Base-by-base conservation (phyloP, 2,329 filamentous ascomycete species). In the Sporothrix globosa region DNA sequence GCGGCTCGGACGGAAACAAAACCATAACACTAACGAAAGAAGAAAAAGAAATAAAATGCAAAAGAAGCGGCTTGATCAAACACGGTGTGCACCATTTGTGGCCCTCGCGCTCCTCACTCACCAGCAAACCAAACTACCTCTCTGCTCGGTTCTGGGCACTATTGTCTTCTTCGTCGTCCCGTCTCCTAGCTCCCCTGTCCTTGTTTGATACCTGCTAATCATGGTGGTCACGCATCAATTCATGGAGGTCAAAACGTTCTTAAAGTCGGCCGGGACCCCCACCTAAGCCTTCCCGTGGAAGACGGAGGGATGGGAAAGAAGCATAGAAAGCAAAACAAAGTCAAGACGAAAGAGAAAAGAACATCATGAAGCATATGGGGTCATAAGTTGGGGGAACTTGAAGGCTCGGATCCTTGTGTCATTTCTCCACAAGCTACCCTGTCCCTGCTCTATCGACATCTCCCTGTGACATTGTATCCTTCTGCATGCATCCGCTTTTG, bases 121-220 rank as follows among this genome's bases (percentile, higher is more conserved):
- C 61, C 53, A 30, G 53, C 69, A 46, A 53, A 67, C 53, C 69
- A 61, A 39, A 70, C 60, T 67, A 41, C 46, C 58, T 39, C 27
- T 67, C 50, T 65, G 67, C 41, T 63, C 41, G 66, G 67, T 63
- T 71, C 52, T 71, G 50, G 67, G 41, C 61, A 63, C 69, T 46
- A 7, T 7, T 67, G 39, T 30, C 52, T 67, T 67, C 48, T 61
- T 61, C 27, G 14, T 71, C 53, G n/a, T 58, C 69, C 69, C 53
- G 52, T 54, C 69, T 61, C 13, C 52, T 58, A 52, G 41, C n/a
- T 67, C 67, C 53, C 68, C 53, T 69, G 52, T 67, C 67, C 52
- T 53, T 67, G 67, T 69, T 69, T 71, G 67, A 69, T 56, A 67
- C 58, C 19, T 66, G 58, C 39, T 52, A 65, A 71, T 71, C 70